Percentiles rank a stretch among this genome's conserved stretches.
These are phyloP conservation scores for Schizophyllum commune DNA, from an alignment of 1,284 basidiomycete species.

Conservation along the genomic window DNA sequence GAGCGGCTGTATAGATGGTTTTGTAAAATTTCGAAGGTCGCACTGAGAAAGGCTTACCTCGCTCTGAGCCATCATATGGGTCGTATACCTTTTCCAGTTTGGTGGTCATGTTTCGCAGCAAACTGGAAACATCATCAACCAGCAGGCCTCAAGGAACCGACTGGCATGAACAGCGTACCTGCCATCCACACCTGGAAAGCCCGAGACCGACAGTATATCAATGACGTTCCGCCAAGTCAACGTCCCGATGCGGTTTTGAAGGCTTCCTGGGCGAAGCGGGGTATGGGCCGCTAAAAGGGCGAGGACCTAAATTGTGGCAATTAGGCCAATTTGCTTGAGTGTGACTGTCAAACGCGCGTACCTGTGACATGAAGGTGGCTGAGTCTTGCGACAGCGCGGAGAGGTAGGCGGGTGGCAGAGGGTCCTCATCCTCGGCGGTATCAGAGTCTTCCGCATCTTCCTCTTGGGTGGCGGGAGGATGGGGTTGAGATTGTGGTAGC, in stretches of 20 bases:
- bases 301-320: conserved; percentile 20
- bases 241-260: conserved; percentile 45
- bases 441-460: conserved; percentile 22
- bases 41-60: background rate
- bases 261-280: conserved; percentile 35
- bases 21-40: background rate
- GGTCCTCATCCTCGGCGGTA: conserved; percentile 25
- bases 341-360: background rate
- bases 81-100: background rate
- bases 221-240: conserved; percentile 44
- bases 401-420: conserved; percentile 22
- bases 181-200: background rate
- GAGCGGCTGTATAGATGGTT: background rate
- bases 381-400: conserved; percentile 21
- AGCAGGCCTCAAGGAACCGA: background rate
- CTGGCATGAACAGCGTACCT: background rate
- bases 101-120: background rate
- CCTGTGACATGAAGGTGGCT: conserved; percentile 31
- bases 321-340: too few relatives aligned
- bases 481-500: too few relatives aligned
- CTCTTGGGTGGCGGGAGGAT: conserved; percentile 8
- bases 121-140: background rate
- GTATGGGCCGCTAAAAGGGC: conserved; percentile 37
- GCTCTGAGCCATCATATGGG: background rate
- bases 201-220: conserved; percentile 22